Evolutionary conservation across 2,329 filamentous ascomycete species (phyloP), one percentile per base, ranked within the genome.

Genomic region (Trichoderma sp.): DNA sequence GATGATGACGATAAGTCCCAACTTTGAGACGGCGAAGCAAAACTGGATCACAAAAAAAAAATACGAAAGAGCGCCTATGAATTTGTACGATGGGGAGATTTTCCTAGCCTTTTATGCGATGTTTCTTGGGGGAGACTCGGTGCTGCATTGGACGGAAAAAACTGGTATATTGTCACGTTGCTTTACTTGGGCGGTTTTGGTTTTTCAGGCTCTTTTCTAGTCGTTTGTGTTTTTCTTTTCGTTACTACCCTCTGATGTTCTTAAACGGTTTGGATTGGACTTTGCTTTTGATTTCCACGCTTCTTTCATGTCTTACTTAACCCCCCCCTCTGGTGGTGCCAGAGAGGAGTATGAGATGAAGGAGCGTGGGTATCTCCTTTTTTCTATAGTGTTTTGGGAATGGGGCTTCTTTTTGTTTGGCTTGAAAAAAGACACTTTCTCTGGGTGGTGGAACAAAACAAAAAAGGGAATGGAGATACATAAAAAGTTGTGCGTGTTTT

Each of bases 401-500:
- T 31, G 53, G 63, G 53, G 6, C 59, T 43, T 43, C 7, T 43
- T 43, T 43, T 4, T 19, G 40, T 13, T 14, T 35, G 33, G 33
- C 13, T 35, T 40, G 29, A 43, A 40, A 40, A 33, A 47, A 55
- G 29, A 35, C 4, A 13, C 3, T 27, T 40, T 47, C 29, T 68
- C 47, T 57, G 57, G 65, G 56, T 40, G 65, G 43, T 69, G 69
- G 65, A 58, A 40, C 55, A 66, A 43, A 59, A 68, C 65, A 68
- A 60, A 68, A 59, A 61, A 57, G 53, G 56, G 60, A 69, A 49
- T 64, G 49, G 56, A 60, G 71, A 63, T 71, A 63, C 68, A 70
- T 49, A 61, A 72, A 73, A 72, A 71, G 71, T 73, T 70, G 53
- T 24, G 49, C 68, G 43, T 61, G 16, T 60, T 19, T 43, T 27